Conservation (phyloP, 306 rosid species). For the Canavalia ensiformis region DNA sequence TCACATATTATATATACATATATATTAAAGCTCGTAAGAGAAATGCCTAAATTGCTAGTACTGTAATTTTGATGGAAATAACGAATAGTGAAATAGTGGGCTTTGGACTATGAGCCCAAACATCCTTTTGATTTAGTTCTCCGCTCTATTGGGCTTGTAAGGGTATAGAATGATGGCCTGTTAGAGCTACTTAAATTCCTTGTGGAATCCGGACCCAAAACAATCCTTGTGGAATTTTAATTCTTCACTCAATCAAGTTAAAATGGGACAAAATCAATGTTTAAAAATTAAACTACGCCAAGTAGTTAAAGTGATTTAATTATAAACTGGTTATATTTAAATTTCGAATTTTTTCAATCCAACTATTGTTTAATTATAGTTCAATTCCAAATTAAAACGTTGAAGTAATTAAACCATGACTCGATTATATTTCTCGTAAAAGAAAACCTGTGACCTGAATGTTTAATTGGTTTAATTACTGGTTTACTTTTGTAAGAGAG, state of each 20-base stretch:
- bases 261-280: background rate
- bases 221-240: background rate
- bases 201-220: background rate
- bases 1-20: background rate
- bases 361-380: background rate
- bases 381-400: background rate
- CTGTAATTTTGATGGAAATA: no score
- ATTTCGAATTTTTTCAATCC: background rate
- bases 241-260: background rate
- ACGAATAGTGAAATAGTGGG: no score
- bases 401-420: background rate
- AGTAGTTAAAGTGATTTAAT: background rate
- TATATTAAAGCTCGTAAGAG: background rate
- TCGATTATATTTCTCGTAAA: background rate
- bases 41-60: background rate
- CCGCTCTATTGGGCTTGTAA: background rate
- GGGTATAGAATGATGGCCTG: background rate
- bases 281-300: background rate
- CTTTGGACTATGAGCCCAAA: background rate
- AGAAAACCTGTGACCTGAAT: background rate
- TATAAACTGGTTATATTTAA: background rate
- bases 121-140: background rate
- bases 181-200: background rate
- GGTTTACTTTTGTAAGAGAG: background rate
- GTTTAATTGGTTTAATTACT: background rate